These are phyloP conservation scores for Flaveria robusta DNA, from an alignment of 129 eudicot species.

Conservation along the genomic window DNA sequence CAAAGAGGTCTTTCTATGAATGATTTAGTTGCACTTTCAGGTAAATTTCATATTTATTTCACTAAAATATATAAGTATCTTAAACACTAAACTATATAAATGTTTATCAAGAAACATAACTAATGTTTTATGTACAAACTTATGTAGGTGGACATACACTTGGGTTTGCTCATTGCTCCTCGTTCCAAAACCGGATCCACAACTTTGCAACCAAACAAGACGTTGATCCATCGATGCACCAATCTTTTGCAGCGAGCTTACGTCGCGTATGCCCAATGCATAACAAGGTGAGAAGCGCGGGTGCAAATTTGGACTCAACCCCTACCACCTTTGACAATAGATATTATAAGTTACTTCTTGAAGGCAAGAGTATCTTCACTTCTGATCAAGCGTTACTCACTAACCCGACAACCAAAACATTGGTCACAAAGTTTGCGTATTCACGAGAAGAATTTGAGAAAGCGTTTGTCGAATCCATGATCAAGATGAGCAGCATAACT, in stretches of 20 bases:
- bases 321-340: slow-evolving; percentile 47
- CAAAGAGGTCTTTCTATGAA: slow-evolving; percentile 45
- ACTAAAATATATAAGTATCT: neutral
- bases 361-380: slow-evolving; percentile 50
- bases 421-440: slow-evolving; percentile 43
- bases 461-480: slow-evolving; percentile 58
- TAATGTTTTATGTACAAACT: neutral
- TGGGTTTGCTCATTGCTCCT: slow-evolving; percentile 52
- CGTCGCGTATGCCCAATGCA: slow-evolving; percentile 40
- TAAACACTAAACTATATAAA: too few relatives aligned
- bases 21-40: slow-evolving; percentile 53
- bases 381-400: slow-evolving; percentile 55
- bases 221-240: slow-evolving; percentile 40
- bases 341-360: slow-evolving; percentile 49
- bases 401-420: slow-evolving; percentile 32
- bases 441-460: slow-evolving; percentile 47
- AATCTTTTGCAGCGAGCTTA: slow-evolving; percentile 38
- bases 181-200: slow-evolving; percentile 47
- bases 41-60: slow-evolving; percentile 6
- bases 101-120: neutral
- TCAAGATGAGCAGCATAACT: slow-evolving; percentile 53
- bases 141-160: slow-evolving; percentile 48
- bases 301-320: slow-evolving; percentile 52
- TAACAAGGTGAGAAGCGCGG: slow-evolving; percentile 34
- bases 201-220: slow-evolving; percentile 38